Conservation (phyloP, 1,284 basidiomycete genomes). For the Trichosporon inkin region DNA sequence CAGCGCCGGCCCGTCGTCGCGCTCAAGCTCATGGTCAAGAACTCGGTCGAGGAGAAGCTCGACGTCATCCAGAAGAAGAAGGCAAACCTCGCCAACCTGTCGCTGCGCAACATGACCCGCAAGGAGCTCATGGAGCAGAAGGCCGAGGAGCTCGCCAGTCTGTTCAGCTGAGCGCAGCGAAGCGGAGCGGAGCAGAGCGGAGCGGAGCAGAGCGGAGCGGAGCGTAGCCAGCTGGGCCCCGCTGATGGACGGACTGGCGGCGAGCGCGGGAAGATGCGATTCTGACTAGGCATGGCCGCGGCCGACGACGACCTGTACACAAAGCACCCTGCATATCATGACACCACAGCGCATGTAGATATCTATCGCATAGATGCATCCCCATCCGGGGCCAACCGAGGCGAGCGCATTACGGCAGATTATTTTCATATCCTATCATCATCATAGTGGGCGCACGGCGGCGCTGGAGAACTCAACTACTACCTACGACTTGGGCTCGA, state of each 20-base stretch:
- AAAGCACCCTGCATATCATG: no score
- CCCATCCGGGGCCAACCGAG: no score
- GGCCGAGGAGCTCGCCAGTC: constrained; percentile 45
- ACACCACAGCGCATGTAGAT: no score
- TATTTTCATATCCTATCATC: no score
- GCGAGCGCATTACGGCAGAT: no score
- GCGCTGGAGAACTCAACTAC: not conserved
- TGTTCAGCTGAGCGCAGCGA: constrained; percentile 30
- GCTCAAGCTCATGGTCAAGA: constrained; percentile 84
- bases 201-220: no score
- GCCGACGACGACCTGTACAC: no score
- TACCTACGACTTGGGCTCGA: not conserved
- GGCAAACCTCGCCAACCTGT: constrained; percentile 85
- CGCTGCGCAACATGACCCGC: constrained; percentile 72
- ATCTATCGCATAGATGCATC: no score
- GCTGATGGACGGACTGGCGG: no score
- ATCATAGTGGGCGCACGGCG: not conserved
- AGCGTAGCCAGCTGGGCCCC: no score
- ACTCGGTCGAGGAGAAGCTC: constrained; percentile 84
- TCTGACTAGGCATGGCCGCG: no score
- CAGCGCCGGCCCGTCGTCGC: constrained; percentile 88
- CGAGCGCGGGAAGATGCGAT: no score
- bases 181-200: not conserved
- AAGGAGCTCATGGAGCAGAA: constrained; percentile 75
- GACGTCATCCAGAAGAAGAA: constrained; percentile 92